Evolutionary conservation across 2,329 filamentous ascomycete species (phyloP).

Genomic region (Teratosphaeria destructans): DNA sequence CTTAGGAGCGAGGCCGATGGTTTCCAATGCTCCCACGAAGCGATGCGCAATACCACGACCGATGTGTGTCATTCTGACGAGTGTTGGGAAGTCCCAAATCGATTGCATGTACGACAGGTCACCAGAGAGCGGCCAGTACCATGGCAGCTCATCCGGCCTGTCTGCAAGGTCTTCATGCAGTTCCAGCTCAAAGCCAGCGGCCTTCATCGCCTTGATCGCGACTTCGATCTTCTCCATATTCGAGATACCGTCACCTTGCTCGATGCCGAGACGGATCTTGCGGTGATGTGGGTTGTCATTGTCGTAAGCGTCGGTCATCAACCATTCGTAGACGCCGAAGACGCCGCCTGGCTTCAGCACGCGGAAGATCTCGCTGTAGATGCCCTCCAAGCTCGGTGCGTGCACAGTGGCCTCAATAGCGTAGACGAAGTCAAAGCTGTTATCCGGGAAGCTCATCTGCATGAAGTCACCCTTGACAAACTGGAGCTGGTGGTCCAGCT

Average conservation of each 20-base stretch:
- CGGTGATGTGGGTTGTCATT: conserved; percentile 79
- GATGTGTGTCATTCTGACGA: conserved; percentile 79
- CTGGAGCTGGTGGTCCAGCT: conserved; percentile 64
- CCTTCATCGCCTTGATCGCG: conserved; percentile 70
- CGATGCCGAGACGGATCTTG: conserved; percentile 84
- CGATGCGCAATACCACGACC: conserved; percentile 67
- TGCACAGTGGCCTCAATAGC: conserved; percentile 96
- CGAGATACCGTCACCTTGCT: conserved; percentile 90
- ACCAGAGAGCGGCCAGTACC: conserved; percentile 89
- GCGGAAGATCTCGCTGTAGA: conserved; percentile 89
- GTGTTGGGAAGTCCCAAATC: conserved; percentile 69
- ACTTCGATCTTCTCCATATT: conserved; percentile 91
- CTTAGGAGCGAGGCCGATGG: conserved; percentile 59
- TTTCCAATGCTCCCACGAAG: conserved; percentile 68
- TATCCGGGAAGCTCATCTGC: conserved; percentile 93
- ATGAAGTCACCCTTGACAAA: conserved; percentile 98
- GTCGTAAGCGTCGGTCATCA: conserved; percentile 95
- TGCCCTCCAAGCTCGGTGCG: conserved; percentile 78
- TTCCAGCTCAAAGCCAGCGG: conserved; percentile 75
- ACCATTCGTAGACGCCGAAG: conserved; percentile 97
- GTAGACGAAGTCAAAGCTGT: conserved; percentile 89
- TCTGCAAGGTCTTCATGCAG: conserved; percentile 79
- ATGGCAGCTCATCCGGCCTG: conserved; percentile 64
- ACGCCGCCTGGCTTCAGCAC: conserved; percentile 91
- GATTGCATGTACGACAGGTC: conserved; percentile 73